These are phyloP conservation scores for Lichtheimia ornata DNA, from an alignment of 371 early-diverging fungal species.

Conservation along the genomic window DNA sequence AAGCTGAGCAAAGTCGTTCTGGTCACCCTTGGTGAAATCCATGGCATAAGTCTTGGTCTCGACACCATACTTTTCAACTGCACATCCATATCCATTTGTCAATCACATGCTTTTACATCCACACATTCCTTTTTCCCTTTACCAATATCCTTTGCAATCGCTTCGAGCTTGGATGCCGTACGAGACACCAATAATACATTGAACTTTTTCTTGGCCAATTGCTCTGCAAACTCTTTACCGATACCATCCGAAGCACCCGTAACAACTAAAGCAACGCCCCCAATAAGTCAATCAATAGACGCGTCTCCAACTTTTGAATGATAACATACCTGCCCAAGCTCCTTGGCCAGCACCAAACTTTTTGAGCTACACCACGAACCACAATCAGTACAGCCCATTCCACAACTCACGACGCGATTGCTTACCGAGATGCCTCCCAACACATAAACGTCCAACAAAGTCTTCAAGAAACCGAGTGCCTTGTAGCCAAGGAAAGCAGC, in stretches of 20 bases:
- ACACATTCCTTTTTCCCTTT: constrained; percentile 9
- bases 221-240: constrained; percentile 92
- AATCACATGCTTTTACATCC: neutral
- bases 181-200: constrained; percentile 92
- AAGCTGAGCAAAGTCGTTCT: constrained; percentile 71
- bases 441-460: constrained; percentile 58
- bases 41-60: constrained; percentile 76
- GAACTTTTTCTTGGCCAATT: constrained; percentile 84
- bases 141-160: constrained; percentile 74
- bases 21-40: constrained; percentile 78
- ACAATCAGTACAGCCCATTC: no score
- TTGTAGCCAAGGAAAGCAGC: constrained; percentile 47
- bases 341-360: constrained; percentile 84
- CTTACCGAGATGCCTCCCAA: constrained; percentile 62
- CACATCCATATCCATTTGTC: neutral
- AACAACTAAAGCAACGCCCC: constrained; percentile 75
- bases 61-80: constrained; percentile 55
- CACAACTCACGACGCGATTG: constrained; percentile 5
- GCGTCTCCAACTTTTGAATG: neutral
- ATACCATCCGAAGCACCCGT: constrained; percentile 99
- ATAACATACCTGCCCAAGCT: constrained; percentile 79
- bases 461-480: constrained; percentile 48
- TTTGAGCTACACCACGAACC: constrained; percentile 51
- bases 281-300: neutral
- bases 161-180: constrained; percentile 82